Conservation (phyloP, 805 yeast genomes). For the Candida yuanshanica region DNA sequence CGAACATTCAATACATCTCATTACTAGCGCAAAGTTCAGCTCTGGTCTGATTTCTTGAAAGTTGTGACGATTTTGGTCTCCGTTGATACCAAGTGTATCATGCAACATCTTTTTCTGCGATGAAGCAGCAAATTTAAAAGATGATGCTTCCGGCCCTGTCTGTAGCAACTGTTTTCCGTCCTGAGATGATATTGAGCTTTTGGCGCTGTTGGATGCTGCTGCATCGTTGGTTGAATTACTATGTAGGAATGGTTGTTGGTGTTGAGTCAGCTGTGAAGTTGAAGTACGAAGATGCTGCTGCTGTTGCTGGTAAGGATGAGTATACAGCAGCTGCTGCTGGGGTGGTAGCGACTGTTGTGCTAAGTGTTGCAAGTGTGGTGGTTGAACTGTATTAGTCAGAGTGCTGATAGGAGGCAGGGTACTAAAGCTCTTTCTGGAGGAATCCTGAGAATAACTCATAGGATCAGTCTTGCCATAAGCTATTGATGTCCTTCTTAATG, state of each 20-base stretch:
- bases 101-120: neutral
- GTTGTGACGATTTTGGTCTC: neutral
- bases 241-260: neutral
- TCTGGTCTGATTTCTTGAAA: conserved; percentile 1
- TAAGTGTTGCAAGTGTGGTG: neutral
- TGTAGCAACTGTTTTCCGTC: neutral
- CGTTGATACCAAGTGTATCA: neutral
- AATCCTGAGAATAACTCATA: neutral
- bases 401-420: conserved; percentile 9
- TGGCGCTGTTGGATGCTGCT: neutral
- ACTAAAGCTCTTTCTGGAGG: neutral
- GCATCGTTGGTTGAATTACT: neutral
- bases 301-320: neutral
- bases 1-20: conserved; percentile 8
- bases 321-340: neutral
- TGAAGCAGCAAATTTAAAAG: neutral
- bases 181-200: neutral
- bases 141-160: neutral
- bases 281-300: neutral
- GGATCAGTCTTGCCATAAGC: neutral
- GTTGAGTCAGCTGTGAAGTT: neutral
- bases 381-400: conserved; percentile 1
- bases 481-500: neutral
- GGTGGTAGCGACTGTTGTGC: neutral
- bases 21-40: conserved; percentile 1